These are phyloP conservation scores for Panus rudis DNA, from an alignment of 768 basidiomycete genomes.

Conservation along the genomic window DNA sequence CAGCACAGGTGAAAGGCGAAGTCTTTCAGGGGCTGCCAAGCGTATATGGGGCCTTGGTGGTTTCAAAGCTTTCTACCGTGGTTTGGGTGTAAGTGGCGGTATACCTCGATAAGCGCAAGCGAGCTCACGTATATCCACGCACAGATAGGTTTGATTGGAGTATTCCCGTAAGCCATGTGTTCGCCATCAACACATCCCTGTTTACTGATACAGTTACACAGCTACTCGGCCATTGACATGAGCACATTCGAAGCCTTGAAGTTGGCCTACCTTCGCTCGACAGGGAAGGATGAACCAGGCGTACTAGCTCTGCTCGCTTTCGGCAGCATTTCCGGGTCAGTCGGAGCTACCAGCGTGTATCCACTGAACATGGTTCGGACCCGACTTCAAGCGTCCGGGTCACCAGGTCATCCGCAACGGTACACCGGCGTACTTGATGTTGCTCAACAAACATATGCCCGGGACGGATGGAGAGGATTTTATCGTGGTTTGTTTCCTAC, in stretches of 20 bases:
- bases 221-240: constrained; percentile 95
- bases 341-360: constrained; percentile 92
- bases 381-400: constrained; percentile 92
- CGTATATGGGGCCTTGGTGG: constrained; percentile 78
- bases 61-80: constrained; percentile 82
- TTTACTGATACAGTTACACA: constrained; percentile 18
- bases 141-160: constrained; percentile 90
- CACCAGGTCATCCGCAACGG: constrained; percentile 85
- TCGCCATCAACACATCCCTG: neutral
- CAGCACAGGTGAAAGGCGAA: constrained; percentile 56
- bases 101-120: constrained; percentile 6
- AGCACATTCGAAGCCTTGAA: constrained; percentile 96
- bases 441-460: constrained; percentile 64
- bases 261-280: constrained; percentile 79
- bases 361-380: constrained; percentile 90
- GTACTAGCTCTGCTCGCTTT: constrained; percentile 83
- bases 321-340: constrained; percentile 87
- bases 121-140: constrained; percentile 11
- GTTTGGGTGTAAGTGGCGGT: constrained; percentile 61
- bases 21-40: constrained; percentile 54
- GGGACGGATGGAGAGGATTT: constrained; percentile 91
- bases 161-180: constrained; percentile 70
- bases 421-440: constrained; percentile 91
- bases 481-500: constrained; percentile 91
- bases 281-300: constrained; percentile 84